These are phyloP conservation scores for Pichia phayaonensis DNA, from an alignment of 805 yeast species.

Conservation along the genomic window DNA sequence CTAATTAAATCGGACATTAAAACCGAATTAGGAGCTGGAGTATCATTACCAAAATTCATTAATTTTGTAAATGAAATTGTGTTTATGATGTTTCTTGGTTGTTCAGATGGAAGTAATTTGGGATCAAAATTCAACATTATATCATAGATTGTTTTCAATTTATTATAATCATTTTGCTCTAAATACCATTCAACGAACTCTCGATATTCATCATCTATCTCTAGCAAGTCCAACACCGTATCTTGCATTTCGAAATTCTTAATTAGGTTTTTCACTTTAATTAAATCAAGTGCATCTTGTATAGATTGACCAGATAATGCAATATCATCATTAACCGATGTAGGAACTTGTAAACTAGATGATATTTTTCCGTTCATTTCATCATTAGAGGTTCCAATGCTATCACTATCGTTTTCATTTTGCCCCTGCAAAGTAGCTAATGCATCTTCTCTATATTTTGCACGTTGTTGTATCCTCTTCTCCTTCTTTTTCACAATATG, in stretches of 20 bases:
- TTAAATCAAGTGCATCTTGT: constrained; percentile 7
- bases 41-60: not conserved
- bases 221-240: constrained; percentile 10
- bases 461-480: not conserved
- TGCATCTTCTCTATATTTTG: not conserved
- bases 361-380: not conserved
- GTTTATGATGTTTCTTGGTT: not conserved
- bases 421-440: not conserved
- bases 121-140: constrained; percentile 13
- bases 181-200: constrained; percentile 11
- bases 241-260: constrained; percentile 11
- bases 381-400: no score
- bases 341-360: no score
- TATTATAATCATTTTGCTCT: constrained; percentile 8
- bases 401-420: not conserved
- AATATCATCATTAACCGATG: not conserved
- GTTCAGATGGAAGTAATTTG: constrained; percentile 12
- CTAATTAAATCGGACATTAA: constrained; percentile 2
- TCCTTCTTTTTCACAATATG: not conserved
- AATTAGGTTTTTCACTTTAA: not conserved
- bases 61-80: not conserved
- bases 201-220: constrained; percentile 1
- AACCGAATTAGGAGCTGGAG: not conserved
- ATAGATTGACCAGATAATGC: constrained; percentile 10
- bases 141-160: constrained; percentile 14